Base-by-base conservation (phyloP, 1,284 basidiomycete species). In the Apiotrichum gracile region DNA sequence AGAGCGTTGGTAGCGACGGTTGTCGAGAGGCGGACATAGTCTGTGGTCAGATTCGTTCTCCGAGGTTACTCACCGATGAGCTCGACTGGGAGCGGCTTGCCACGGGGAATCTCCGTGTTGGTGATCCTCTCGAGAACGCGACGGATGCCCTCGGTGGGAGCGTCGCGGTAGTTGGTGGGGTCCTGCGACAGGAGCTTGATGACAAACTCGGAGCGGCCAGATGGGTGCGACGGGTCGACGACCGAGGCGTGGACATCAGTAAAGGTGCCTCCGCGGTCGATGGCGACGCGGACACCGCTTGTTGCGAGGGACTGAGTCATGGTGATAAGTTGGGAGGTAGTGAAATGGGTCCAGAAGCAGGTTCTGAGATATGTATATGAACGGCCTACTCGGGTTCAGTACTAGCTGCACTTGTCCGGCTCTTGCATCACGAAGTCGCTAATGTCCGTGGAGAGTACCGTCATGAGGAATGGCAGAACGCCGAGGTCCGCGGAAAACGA, bases 1-100 rank as follows among this genome's bases (percentile, higher is more conserved):
- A 98, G 80, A 0, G 94, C 93, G 63, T 97, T 98, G 12, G 94
- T 98, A 0, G 91, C 92, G 88, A 75, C 76, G 0, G 73, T 75
- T n/a, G 77, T 72, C 17, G 74, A 70, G 63, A 77, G 77, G 2
- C 66, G 63, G 14, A 70, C 61, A 10, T 59, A 65, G 52, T 68
- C 66, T 39, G 67, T 60, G 60, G 46, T 65, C 52, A 93, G 80
- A 47, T 83, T 81, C 26, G 76, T 67, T 6, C 83, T 85, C 57
- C 88, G 78, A 0, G 84, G 80, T 44, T 76, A 78, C 54, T 81
- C 72, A 0, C 85, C 84, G 0, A 85, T 86, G 0, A 88, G 82
- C 22, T 79, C 80, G 73, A 94, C 89, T 3, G 97, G 77, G 4
- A 97, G 16, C 96, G 83, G 9, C 94, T n/a, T n/a, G n/a, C n/a